Percentiles rank a stretch among this genome's conserved stretches.
Evolutionary conservation across 768 basidiomycete species (phyloP).

Genomic region (Serendipita sp.): DNA sequence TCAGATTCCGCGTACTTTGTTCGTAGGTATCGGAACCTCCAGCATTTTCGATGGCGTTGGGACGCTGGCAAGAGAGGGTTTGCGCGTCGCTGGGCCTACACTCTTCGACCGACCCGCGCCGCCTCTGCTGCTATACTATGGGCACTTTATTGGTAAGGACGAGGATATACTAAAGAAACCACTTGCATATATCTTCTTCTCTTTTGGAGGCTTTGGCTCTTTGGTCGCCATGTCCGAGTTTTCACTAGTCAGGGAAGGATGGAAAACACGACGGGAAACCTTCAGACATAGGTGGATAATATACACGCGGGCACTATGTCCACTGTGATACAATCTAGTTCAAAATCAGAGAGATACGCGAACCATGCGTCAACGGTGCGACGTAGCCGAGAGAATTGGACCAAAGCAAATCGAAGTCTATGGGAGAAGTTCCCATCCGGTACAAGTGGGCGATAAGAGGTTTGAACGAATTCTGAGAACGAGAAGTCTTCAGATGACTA

Average conservation of each 20-base stretch:
- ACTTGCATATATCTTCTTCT: slow-evolving; percentile 2
- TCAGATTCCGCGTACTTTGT: not conserved
- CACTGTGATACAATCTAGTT: not conserved
- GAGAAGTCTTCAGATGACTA: too few relatives aligned
- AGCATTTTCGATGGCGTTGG: not conserved
- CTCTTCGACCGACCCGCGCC: not conserved
- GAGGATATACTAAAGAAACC: not conserved
- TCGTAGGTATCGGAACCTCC: not conserved
- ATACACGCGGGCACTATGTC: not conserved
- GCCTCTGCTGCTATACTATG: not conserved
- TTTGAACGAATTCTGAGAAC: too few relatives aligned
- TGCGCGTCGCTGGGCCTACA: not conserved
- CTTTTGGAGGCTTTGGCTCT: slow-evolving; percentile 2
- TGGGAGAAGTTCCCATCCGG: too few relatives aligned
- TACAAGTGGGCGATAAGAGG: too few relatives aligned
- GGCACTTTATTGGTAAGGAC: not conserved
- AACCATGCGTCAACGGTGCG: too few relatives aligned
- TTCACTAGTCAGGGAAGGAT: not conserved
- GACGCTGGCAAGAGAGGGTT: not conserved
- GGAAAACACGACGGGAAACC: not conserved
- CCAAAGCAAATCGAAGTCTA: too few relatives aligned
- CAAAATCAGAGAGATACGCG: too few relatives aligned
- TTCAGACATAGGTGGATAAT: not conserved
- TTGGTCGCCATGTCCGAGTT: not conserved
- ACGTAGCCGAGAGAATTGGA: too few relatives aligned